Evolutionary conservation across 2,329 filamentous ascomycete genomes (phyloP), one percentile per base, ranked within the genome.

Genomic region (Calonectria crousiana): DNA sequence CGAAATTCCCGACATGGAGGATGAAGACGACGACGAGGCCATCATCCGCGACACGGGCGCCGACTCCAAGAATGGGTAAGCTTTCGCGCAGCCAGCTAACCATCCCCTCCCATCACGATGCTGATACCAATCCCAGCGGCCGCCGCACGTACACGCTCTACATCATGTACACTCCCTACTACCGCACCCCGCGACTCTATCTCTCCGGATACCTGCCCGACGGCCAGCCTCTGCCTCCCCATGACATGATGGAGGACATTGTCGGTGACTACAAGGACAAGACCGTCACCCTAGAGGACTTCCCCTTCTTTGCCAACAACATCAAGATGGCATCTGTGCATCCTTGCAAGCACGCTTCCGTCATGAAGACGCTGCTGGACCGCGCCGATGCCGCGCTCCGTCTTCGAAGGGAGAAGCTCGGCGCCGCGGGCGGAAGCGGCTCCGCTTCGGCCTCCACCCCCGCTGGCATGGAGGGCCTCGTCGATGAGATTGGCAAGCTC

Each of bases 201-300:
- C 92, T 99, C 62, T 97, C 95, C 0, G 97, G 97, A 81, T 98
- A 98, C 85, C 88, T 92, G 16, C 90, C 94, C 32, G 91, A 92
- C 72, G 95, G 95, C 34, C 94, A 95, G 77, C 95, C 96, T 2
- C 92, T 98, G 0, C 92, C 94, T 4, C 95, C 95, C 3, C 90
- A 94, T 67, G 89, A 93, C 67, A 98, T 98, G 95, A 97, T 98
- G 94, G 95, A 98, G 85, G 95, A 98, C 84, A 98, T 98, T 72
- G 94, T 98, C 44, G 95, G 96, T 75, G 95, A 98, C 87, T 98
- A 98, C 89, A 97, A 97, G 84, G 95, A 98, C 88, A 99, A 99
- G 89, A 99, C 97, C 0, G 97, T 99, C 74, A 99, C 97, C 2
- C 92, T 98, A 73, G 97, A 99, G 84, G 95, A 98, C 85, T 99